Evolutionary conservation across 2,329 filamentous ascomycete species (phyloP).

Genomic region (Gyromitra esculenta): DNA sequence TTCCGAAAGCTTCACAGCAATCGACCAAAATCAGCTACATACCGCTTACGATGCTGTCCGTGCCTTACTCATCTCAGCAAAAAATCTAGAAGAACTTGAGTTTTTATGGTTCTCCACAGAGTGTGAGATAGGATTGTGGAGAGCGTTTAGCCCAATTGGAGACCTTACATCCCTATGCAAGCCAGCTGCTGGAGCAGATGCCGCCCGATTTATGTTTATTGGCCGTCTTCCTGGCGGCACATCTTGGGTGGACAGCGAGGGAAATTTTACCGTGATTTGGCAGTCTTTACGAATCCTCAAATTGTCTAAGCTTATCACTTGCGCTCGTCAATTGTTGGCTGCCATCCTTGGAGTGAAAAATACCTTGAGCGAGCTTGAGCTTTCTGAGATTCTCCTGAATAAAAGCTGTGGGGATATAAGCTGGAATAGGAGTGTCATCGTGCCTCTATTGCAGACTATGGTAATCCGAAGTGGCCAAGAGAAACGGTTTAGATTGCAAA

Average conservation of each 20-base stretch:
- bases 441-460: neutral
- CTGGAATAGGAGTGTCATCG: neutral
- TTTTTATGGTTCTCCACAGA: constrained; percentile 9
- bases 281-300: neutral
- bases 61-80: neutral
- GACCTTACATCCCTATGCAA: constrained; percentile 13
- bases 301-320: constrained; percentile 7
- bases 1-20: neutral
- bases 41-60: constrained; percentile 9
- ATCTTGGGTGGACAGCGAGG: neutral
- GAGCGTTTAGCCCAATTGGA: constrained; percentile 16
- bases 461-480: neutral
- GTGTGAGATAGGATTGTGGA: neutral
- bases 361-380: neutral
- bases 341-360: constrained; percentile 10
- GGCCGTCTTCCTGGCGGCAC: neutral
- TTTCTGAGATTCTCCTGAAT: constrained; percentile 20
- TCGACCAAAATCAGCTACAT: neutral
- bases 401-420: constrained; percentile 2
- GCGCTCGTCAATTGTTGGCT: neutral
- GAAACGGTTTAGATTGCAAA: neutral
- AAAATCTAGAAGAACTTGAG: neutral
- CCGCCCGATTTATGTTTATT: constrained; percentile 4
- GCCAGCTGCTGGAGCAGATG: constrained; percentile 20
- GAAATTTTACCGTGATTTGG: constrained; percentile 2